Evolutionary conservation across 192 early-diverging fungal genomes (phyloP).

Genomic region (Coemansia sp.): DNA sequence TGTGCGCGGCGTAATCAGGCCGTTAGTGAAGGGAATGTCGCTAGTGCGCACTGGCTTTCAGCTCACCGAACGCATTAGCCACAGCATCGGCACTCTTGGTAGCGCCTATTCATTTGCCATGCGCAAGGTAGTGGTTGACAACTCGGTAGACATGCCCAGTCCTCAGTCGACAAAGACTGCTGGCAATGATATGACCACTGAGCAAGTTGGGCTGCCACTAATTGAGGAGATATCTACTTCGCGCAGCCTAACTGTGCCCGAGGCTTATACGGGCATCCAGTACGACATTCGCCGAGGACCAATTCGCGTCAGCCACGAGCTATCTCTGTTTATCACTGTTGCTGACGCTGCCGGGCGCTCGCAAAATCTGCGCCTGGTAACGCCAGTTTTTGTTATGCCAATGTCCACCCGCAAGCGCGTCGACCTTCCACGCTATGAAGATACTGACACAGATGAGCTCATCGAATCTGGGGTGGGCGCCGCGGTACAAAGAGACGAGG

Average conservation of each 20-base stretch:
- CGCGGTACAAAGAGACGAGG: slow-evolving; percentile 28
- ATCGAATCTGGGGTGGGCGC: slow-evolving; percentile 29
- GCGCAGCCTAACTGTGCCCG: slow-evolving; percentile 36
- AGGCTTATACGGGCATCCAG: slow-evolving; percentile 45
- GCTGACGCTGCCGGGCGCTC: slow-evolving; percentile 16
- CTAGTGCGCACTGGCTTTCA: slow-evolving; percentile 42
- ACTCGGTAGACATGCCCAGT: slow-evolving; percentile 19
- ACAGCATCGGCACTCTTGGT: slow-evolving; percentile 18
- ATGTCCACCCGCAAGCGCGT: slow-evolving; percentile 20
- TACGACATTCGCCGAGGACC: slow-evolving; percentile 50
- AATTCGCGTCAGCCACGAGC: slow-evolving; percentile 40
- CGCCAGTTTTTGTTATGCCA: slow-evolving; percentile 47
- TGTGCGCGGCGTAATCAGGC: slow-evolving; percentile 42
- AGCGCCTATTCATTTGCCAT: slow-evolving; percentile 7
- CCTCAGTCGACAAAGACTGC: neutral
- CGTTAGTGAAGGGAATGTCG: slow-evolving; percentile 41
- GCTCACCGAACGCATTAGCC: slow-evolving; percentile 28
- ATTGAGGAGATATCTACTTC: slow-evolving; percentile 33
- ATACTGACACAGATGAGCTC: slow-evolving; percentile 25
- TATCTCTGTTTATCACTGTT: slow-evolving; percentile 35
- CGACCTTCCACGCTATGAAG: slow-evolving; percentile 49
- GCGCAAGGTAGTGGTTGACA: slow-evolving; percentile 24
- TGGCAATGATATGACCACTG: neutral
- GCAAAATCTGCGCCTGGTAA: slow-evolving; percentile 49
- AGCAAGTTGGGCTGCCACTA: slow-evolving; percentile 24